Evolutionary conservation across 768 basidiomycete species (phyloP).

Genomic region (Hericium rajendrae): DNA sequence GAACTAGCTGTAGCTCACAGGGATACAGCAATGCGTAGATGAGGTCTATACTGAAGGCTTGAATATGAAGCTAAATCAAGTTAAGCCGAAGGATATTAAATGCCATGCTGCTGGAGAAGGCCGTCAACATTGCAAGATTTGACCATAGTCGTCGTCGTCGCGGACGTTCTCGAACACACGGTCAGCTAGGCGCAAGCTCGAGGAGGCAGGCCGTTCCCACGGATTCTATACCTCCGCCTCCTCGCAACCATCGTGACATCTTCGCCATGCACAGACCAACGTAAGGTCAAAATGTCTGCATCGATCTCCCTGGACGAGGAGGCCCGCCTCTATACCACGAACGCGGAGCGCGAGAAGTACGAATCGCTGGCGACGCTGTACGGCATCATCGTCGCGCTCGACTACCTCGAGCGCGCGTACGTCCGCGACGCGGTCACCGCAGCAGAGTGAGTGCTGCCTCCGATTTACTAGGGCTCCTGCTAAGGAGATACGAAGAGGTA

Average conservation of each 20-base stretch:
- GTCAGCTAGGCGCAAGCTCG: too few relatives aligned
- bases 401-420: conserved; percentile 93
- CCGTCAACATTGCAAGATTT: too few relatives aligned
- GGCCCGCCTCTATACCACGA: conserved; percentile 77
- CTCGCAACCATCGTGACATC: background rate
- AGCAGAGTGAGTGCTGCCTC: conserved; percentile 82
- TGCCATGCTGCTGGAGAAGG: too few relatives aligned
- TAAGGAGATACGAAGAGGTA: conserved; percentile 54
- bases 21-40: too few relatives aligned
- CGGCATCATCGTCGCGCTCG: conserved; percentile 39
- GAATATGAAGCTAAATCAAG: too few relatives aligned
- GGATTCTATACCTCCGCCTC: background rate
- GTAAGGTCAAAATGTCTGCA: conserved; percentile 34
- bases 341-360: conserved; percentile 82
- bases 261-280: background rate
- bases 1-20: too few relatives aligned
- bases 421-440: conserved; percentile 88
- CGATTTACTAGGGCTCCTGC: too few relatives aligned
- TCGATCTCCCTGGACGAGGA: conserved; percentile 78
- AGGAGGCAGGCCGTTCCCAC: background rate
- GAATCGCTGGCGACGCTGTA: conserved; percentile 86
- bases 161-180: too few relatives aligned
- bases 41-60: too few relatives aligned
- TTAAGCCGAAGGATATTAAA: too few relatives aligned
- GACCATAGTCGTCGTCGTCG: too few relatives aligned